Evolutionary conservation across 305 asterid genomes (phyloP).

Genomic region (Coffea humblotiana): DNA sequence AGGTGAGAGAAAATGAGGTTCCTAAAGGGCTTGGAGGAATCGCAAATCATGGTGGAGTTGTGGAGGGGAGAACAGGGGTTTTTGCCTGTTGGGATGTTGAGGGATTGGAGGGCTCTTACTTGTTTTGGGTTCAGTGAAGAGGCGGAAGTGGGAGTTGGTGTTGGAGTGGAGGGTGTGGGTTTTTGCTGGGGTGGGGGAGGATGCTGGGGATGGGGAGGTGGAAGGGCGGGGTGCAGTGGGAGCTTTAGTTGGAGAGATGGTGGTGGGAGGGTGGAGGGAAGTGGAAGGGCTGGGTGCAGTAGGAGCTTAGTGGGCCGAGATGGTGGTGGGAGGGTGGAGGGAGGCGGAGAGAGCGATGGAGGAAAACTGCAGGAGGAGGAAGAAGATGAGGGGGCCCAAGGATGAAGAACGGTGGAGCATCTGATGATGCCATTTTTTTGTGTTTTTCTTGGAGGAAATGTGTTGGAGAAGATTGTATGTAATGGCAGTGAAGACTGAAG

Average conservation of each 20-base stretch:
- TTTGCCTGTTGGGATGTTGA: constrained; percentile 60
- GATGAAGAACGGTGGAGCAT: constrained; percentile 5
- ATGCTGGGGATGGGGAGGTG: constrained; percentile 29
- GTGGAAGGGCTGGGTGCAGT: neutral
- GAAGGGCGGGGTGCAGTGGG: constrained; percentile 23
- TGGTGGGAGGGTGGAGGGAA: neutral
- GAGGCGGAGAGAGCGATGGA: constrained; percentile 14
- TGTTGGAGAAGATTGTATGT: neutral
- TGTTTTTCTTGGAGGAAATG: neutral
- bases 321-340: constrained; percentile 10
- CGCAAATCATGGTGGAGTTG: constrained; percentile 65
- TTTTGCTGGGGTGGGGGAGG: constrained; percentile 28
- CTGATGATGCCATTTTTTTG: constrained; percentile 13
- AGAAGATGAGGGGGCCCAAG: neutral
- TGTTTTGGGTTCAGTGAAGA: constrained; percentile 85
- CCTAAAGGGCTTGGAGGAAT: constrained; percentile 69
- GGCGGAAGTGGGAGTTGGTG: constrained; percentile 25
- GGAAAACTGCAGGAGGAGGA: constrained; percentile 10
- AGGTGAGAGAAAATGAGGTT: constrained; percentile 73
- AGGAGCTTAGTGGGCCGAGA: neutral
- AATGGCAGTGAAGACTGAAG: neutral
- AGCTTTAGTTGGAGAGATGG: constrained; percentile 18
- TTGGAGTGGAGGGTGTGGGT: constrained; percentile 35
- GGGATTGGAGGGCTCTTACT: constrained; percentile 75
- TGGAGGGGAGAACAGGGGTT: constrained; percentile 68